Conservation (phyloP, 352 stramenopile genomes). For the Aphanomyces euteiches region DNA sequence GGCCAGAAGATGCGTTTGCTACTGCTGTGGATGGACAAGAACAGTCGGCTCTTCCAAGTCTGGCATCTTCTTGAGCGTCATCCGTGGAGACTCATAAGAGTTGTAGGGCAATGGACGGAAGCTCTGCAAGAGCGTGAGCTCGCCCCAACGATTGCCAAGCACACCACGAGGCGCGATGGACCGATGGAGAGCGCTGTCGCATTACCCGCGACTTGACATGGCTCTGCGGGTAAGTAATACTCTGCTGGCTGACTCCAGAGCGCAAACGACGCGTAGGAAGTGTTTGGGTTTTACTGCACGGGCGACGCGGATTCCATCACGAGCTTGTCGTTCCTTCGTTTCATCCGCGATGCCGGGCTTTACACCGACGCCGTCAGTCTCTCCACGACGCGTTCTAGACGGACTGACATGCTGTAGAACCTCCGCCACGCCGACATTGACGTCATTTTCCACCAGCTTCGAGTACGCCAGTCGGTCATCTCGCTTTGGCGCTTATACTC, state of each 20-base stretch:
- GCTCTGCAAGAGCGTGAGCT: constrained; percentile 11
- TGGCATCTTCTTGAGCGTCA: too few relatives aligned
- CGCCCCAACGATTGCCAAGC: background rate
- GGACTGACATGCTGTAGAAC: background rate
- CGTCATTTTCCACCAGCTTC: constrained; percentile 23
- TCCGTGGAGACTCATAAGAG: too few relatives aligned
- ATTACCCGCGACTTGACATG: background rate
- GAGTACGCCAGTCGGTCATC: background rate
- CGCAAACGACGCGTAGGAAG: background rate
- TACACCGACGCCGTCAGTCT: background rate
- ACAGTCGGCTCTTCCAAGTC: constrained; percentile 18
- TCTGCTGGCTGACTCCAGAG: too few relatives aligned
- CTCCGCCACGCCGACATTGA: constrained; percentile 13
- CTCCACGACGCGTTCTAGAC: background rate
- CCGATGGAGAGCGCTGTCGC: constrained; percentile 4
- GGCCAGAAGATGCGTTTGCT: constrained; percentile 21
- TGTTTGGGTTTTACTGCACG: constrained; percentile 12
- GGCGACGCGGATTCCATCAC: constrained; percentile 1
- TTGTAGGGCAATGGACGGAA: constrained; percentile 2
- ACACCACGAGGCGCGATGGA: background rate
- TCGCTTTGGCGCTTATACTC: too few relatives aligned
- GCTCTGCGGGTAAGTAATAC: constrained; percentile 8
- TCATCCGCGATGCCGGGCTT: constrained; percentile 6
- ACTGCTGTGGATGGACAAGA: constrained; percentile 26
- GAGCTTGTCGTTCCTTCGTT: constrained; percentile 13